Percentiles rank a stretch among this genome's conserved stretches.
phyloP scores from a whole-genome alignment of 1,139 yeast genomes.

The Debaryomyces psychrophilus region DNA sequence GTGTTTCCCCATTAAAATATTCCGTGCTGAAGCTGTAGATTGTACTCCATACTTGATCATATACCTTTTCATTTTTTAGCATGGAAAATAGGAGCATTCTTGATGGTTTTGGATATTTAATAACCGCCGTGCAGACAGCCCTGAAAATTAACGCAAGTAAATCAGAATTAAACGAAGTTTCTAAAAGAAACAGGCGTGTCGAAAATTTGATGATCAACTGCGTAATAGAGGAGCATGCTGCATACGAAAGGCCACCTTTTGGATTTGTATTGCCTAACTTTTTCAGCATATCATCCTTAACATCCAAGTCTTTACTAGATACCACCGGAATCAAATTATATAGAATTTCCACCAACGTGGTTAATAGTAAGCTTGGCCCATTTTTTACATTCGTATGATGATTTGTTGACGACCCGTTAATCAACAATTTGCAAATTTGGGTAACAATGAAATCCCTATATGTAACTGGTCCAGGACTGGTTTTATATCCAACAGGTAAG shows the following conservation, averaged over 20 bases:
- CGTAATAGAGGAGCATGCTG: conserved; percentile 58
- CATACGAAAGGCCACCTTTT: conserved; percentile 58
- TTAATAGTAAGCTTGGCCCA: conserved; percentile 16
- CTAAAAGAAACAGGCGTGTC: conserved; percentile 42
- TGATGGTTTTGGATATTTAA: conserved; percentile 53
- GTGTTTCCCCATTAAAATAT: conserved; percentile 27
- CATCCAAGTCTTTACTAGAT: conserved; percentile 20
- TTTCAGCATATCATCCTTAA: conserved; percentile 28
- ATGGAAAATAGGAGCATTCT: conserved; percentile 57
- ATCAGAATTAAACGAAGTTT: conserved; percentile 54
- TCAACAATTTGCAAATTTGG: conserved; percentile 44
- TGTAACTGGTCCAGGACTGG: conserved; percentile 43
- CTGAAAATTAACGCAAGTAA: conserved; percentile 60
- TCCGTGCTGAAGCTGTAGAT: conserved; percentile 34
- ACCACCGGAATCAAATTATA: conserved; percentile 62
- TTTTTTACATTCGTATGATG: conserved; percentile 4
- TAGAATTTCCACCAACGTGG: conserved; percentile 57
- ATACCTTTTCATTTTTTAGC: conserved; percentile 49
- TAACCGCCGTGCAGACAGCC: conserved; percentile 53
- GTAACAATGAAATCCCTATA: conserved; percentile 64
- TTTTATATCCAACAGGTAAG: conserved; percentile 52
- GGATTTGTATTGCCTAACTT: conserved; percentile 37
- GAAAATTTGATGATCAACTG: conserved; percentile 56
- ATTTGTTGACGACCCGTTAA: conserved; percentile 7
- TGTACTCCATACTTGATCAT: conserved; percentile 36